phyloP scores from a whole-genome alignment of 768 basidiomycete genomes.

The Leccinum broughii region DNA sequence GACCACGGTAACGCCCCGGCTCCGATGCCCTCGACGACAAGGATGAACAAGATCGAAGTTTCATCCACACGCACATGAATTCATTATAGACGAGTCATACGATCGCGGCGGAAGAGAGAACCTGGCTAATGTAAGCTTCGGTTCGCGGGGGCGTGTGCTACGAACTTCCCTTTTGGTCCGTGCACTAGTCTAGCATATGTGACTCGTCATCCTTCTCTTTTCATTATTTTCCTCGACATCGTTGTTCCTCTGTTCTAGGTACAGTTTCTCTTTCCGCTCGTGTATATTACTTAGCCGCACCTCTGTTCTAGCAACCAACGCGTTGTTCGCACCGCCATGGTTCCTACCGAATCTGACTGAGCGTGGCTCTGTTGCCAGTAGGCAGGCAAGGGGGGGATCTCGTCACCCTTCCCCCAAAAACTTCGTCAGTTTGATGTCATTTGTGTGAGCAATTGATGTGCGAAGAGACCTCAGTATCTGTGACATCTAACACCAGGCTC shows the following conservation, averaged over 20 bases:
- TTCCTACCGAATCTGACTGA: too few species aligned
- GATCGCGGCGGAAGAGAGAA: neutral
- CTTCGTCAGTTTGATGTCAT: neutral
- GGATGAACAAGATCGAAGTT: neutral
- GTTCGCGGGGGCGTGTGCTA: too few species aligned
- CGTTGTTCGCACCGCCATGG: too few species aligned
- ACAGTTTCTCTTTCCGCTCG: too few species aligned
- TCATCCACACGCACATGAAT: neutral
- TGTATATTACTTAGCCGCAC: too few species aligned
- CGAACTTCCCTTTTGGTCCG: too few species aligned
- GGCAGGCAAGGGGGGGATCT: neutral
- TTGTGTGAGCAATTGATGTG: neutral
- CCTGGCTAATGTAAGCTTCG: neutral
- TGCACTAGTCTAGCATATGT: too few species aligned
- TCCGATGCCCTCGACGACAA: neutral
- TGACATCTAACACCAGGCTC: neutral
- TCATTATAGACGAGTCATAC: neutral
- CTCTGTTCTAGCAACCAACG: too few species aligned
- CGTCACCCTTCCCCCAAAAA: neutral
- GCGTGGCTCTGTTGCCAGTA: neutral
- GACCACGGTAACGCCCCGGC: neutral
- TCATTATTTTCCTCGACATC: too few species aligned
- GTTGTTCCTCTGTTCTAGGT: too few species aligned
- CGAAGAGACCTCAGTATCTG: neutral
- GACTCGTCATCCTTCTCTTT: too few species aligned